Evolutionary conservation across 2,329 filamentous ascomycete species (phyloP).

Genomic region (Botrytis pseudocinerea): DNA sequence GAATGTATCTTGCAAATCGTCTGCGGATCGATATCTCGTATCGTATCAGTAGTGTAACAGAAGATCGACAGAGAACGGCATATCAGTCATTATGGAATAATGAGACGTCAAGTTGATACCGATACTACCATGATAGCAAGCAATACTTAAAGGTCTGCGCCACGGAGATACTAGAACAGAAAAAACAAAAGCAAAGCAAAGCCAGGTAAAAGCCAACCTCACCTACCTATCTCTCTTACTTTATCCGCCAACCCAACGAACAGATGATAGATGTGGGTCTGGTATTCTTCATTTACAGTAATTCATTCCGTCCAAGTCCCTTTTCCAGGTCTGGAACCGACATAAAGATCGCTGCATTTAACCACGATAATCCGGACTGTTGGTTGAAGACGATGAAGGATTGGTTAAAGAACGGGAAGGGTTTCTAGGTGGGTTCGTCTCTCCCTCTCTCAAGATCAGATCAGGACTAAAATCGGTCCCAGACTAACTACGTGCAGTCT

Average conservation of each 20-base stretch:
- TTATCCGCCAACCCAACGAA: not conserved
- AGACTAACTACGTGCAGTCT: not conserved
- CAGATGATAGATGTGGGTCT: conserved; percentile 5
- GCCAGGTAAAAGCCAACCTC: not conserved
- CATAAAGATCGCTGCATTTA: not conserved
- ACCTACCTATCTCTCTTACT: not conserved
- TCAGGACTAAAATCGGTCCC: not conserved
- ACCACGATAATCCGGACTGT: not conserved
- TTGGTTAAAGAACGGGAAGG: not conserved
- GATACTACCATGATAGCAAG: not conserved
- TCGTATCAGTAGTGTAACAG: conserved; percentile 12
- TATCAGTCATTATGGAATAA: conserved; percentile 3
- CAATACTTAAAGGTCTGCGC: conserved; percentile 3
- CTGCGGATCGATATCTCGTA: conserved; percentile 7
- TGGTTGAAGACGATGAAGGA: conserved; percentile 4
- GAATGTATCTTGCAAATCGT: not conserved
- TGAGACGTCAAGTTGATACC: not conserved
- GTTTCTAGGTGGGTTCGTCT: not conserved
- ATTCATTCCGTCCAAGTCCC: not conserved
- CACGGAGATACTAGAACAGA: not conserved
- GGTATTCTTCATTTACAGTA: not conserved
- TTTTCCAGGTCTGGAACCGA: not conserved
- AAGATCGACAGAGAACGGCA: not conserved
- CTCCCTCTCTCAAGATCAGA: not conserved
- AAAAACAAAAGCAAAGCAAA: not conserved